These are phyloP conservation scores for Aspergillus brasiliensis DNA, from an alignment of 2,329 filamentous ascomycete species.

Conservation along the genomic window DNA sequence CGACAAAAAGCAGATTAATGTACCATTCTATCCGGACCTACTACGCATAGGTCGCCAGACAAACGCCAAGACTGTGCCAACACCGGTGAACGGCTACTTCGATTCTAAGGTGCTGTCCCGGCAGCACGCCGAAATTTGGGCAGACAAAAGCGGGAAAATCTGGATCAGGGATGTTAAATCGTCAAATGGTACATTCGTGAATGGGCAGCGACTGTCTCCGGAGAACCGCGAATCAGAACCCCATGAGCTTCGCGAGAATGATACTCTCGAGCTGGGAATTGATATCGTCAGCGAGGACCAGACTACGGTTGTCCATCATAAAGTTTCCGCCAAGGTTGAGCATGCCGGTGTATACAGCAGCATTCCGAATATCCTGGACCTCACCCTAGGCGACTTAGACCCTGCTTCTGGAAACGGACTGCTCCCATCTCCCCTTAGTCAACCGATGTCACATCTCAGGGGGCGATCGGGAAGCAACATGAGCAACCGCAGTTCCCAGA, in stretches of 20 bases:
- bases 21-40: constrained; percentile 92
- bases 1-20: constrained; percentile 91
- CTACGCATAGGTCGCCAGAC: constrained; percentile 94
- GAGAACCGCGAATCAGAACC: constrained; percentile 97
- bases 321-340: constrained; percentile 95
- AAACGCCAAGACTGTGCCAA: constrained; percentile 93
- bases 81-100: constrained; percentile 89
- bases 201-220: constrained; percentile 82
- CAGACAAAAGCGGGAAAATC: constrained; percentile 80
- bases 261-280: constrained; percentile 92
- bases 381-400: constrained; percentile 91
- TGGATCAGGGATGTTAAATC: constrained; percentile 98
- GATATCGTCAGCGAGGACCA: constrained; percentile 99
- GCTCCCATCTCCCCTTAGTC: constrained; percentile 68
- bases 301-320: constrained; percentile 97
- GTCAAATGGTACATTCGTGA: constrained; percentile 98
- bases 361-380: constrained; percentile 76
- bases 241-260: constrained; percentile 86
- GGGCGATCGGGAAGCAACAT: constrained; percentile 70
- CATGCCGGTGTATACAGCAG: constrained; percentile 79
- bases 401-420: constrained; percentile 71
- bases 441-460: constrained; percentile 66
- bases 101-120: constrained; percentile 97
- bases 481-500: constrained; percentile 60
- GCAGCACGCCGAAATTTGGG: constrained; percentile 95